A percentile compares a stretch with the other conserved stretches of the same genome.
Conservation (phyloP, 2,329 filamentous ascomycete genomes). For the Neofusicoccum umdonicola region DNA sequence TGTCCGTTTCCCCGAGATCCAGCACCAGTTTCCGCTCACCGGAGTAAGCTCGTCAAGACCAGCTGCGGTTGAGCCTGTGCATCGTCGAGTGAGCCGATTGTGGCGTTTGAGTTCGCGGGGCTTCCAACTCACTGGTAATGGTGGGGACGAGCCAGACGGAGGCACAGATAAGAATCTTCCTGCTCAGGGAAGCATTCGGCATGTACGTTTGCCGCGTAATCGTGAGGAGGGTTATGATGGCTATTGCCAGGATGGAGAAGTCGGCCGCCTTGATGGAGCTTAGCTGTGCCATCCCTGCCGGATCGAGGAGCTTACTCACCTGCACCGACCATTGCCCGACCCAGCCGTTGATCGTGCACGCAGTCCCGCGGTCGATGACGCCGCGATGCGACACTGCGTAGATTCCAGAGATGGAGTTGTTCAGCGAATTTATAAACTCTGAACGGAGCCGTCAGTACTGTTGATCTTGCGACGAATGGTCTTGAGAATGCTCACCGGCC, state of each 20-base stretch:
- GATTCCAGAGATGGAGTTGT: conserved; percentile 45
- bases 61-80: not conserved
- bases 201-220: conserved; percentile 37
- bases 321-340: conserved; percentile 45
- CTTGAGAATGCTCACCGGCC: conserved; percentile 19
- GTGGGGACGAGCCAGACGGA: conserved; percentile 43
- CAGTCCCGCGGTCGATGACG: conserved; percentile 26
- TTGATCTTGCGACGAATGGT: not conserved
- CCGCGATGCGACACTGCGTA: conserved; percentile 30
- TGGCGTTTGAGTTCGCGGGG: not conserved
- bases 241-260: conserved; percentile 46
- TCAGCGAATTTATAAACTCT: conserved; percentile 44
- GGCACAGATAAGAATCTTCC: conserved; percentile 35
- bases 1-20: conserved; percentile 39
- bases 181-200: conserved; percentile 27
- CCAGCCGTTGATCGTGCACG: conserved; percentile 45
- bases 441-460: conserved; percentile 22
- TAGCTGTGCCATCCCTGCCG: not conserved
- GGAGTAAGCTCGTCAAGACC: conserved; percentile 32
- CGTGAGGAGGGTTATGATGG: conserved; percentile 43
- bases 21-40: conserved; percentile 51
- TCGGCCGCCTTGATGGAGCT: conserved; percentile 27
- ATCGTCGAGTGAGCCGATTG: not conserved
- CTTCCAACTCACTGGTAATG: conserved; percentile 35
- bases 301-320: conserved; percentile 22